Evolutionary conservation across 805 yeast genomes (phyloP).

Genomic region (Komagataella mondaviorum): DNA sequence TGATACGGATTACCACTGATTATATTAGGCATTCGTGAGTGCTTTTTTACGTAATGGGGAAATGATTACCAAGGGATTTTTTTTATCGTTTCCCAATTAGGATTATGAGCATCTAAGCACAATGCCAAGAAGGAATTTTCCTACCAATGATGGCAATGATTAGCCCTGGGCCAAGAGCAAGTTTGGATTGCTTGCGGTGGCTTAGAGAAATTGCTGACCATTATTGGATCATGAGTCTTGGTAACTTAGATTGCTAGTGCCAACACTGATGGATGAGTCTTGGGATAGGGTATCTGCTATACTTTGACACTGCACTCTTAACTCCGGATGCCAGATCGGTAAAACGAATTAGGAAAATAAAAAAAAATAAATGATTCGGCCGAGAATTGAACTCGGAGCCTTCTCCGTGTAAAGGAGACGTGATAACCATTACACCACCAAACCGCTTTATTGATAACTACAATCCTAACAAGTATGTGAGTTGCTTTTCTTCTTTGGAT

Average conservation of each 20-base stretch:
- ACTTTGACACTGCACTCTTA: no score
- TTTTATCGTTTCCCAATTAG: not conserved
- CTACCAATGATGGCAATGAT: not conserved
- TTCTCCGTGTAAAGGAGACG: conserved; percentile 5
- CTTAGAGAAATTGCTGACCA: not conserved
- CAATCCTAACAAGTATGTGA: no score
- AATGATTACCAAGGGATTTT: not conserved
- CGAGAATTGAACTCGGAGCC: conserved; percentile 4
- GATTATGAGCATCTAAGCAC: not conserved
- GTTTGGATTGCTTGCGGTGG: not conserved
- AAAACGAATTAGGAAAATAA: not conserved
- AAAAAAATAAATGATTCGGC: conserved; percentile 2
- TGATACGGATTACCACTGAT: not conserved
- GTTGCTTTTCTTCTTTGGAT: no score
- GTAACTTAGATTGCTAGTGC: not conserved
- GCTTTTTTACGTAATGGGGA: not conserved
- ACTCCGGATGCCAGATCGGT: not conserved
- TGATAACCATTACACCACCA: conserved; percentile 5
- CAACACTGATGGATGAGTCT: not conserved
- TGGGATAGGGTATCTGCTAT: no score
- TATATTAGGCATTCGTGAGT: not conserved
- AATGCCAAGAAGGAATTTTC: not conserved
- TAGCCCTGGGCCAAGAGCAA: not conserved
- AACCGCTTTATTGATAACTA: not conserved
- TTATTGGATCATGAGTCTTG: not conserved